These are phyloP conservation scores for Aureobasidium sp. DNA, from an alignment of 2,329 filamentous ascomycete species.

Conservation along the genomic window DNA sequence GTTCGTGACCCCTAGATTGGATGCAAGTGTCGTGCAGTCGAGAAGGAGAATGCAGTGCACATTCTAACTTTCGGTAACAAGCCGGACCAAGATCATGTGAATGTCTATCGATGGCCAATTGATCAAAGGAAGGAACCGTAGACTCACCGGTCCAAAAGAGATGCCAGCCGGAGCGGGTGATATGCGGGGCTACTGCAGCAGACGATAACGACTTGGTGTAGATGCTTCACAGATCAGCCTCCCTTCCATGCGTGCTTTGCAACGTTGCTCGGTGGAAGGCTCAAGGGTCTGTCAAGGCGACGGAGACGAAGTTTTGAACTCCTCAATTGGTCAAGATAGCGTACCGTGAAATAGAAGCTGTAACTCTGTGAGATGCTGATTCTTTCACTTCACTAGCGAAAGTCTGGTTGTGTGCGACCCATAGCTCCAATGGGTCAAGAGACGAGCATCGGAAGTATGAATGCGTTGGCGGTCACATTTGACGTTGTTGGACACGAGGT, in stretches of 20 bases:
- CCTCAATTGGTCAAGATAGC: background rate
- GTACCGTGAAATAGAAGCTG: background rate
- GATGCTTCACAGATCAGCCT: background rate
- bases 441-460: conserved; percentile 6
- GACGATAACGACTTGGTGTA: background rate
- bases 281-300: background rate
- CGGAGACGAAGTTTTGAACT: background rate
- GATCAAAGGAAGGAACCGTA: background rate
- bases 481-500: conserved; percentile 6
- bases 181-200: conserved; percentile 13
- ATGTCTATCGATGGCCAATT: background rate
- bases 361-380: conserved; percentile 1
- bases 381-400: background rate
- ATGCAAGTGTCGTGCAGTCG: conserved; percentile 11
- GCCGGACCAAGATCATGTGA: conserved; percentile 13
- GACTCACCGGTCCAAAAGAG: conserved; percentile 5
- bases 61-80: conserved; percentile 11
- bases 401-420: conserved; percentile 13
- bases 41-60: background rate
- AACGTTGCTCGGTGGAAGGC: background rate
- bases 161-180: background rate
- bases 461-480: conserved; percentile 12
- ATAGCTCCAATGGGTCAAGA: background rate
- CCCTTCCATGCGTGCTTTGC: background rate
- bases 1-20: background rate